Conservation (phyloP, 148 eudicot species). For the Amaranthus palmeri region DNA sequence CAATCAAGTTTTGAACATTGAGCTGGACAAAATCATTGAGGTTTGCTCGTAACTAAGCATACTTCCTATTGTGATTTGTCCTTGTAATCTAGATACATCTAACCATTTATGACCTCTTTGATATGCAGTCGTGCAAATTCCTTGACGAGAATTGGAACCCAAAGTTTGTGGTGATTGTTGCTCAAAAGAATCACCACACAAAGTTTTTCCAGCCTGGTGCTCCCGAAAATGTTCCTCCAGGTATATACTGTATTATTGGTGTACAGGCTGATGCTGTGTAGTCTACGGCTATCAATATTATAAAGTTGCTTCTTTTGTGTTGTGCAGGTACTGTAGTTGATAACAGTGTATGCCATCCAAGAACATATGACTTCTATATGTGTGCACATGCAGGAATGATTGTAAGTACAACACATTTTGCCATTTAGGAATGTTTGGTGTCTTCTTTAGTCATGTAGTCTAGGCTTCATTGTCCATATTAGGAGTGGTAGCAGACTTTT, state of each 20-base stretch:
- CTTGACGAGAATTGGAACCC: slow-evolving; percentile 86
- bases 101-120: not conserved
- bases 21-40: slow-evolving; percentile 79
- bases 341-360: slow-evolving; percentile 80
- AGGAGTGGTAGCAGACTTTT: no score
- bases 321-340: slow-evolving; percentile 81
- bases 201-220: slow-evolving; percentile 70
- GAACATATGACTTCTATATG: slow-evolving; percentile 79
- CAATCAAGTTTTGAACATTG: slow-evolving; percentile 85
- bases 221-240: slow-evolving; percentile 91
- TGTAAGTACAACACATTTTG: slow-evolving; percentile 39
- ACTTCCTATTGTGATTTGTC: not conserved
- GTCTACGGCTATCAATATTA: not conserved
- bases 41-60: slow-evolving; percentile 19
- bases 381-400: slow-evolving; percentile 98
- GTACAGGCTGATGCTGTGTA: not conserved
- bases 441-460: no score
- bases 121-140: slow-evolving; percentile 58
- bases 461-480: no score
- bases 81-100: not conserved
- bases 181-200: slow-evolving; percentile 90
- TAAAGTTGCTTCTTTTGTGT: not conserved
- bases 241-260: slow-evolving; percentile 32
- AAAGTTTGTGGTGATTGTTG: slow-evolving; percentile 68
- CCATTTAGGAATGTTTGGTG: not conserved